A percentile compares a stretch with the other conserved stretches of the same genome.
These are phyloP conservation scores for Amanita muscaria DNA, from an alignment of 768 basidiomycete species.

Conservation along the genomic window DNA sequence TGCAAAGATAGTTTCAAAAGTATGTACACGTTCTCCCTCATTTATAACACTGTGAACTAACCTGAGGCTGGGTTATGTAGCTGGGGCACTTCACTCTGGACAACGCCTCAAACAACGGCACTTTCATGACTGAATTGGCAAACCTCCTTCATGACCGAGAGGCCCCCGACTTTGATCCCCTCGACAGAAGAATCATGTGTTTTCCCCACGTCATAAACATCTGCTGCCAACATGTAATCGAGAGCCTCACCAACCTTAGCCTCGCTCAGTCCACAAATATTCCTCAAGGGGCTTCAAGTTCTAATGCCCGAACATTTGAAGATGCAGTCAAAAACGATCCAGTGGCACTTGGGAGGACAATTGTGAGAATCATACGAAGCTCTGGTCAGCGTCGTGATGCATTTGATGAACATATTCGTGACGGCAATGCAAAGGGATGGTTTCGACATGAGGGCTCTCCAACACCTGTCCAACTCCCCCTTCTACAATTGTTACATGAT, in stretches of 20 bases:
- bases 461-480: not conserved
- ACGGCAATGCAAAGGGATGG: not conserved
- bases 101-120: not conserved
- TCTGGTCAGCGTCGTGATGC: not conserved
- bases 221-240: no score
- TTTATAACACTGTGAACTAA: not conserved
- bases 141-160: not conserved
- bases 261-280: no score
- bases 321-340: no score
- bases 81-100: not conserved
- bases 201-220: no score
- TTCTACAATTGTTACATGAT: slow-evolving; percentile 4
- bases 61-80: not conserved
- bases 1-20: not conserved
- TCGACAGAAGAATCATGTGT: slow-evolving; percentile 1
- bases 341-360: no score
- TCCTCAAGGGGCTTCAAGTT: no score
- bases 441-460: not conserved
- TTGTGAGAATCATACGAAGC: no score
- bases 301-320: no score
- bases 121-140: not conserved
- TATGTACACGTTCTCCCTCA: not conserved
- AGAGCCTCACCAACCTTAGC: no score
- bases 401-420: not conserved
- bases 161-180: not conserved